A percentile compares a stretch with the other conserved stretches of the same genome.
phyloP scores from a whole-genome alignment of 257 asterid species.

The Rubia yunnanensis region DNA sequence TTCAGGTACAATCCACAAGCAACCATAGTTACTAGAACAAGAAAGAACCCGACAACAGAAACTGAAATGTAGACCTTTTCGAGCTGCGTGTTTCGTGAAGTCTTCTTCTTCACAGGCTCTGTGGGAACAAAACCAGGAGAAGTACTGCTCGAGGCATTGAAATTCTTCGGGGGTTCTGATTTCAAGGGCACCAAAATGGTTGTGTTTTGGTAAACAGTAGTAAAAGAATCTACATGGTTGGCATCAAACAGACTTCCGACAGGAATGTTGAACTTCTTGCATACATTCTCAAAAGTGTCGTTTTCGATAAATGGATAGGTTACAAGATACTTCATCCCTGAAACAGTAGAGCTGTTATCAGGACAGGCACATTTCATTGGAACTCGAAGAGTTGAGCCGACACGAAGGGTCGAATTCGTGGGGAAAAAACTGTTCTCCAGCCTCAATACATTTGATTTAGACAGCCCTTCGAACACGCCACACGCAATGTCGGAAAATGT shows the following conservation, averaged over 20 bases:
- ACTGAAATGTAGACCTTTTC: slow-evolving; percentile 34
- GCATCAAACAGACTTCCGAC: slow-evolving; percentile 37
- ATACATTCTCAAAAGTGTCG: slow-evolving; percentile 30
- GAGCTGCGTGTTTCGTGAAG: slow-evolving; percentile 7
- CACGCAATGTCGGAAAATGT: slow-evolving; percentile 35
- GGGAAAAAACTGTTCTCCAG: slow-evolving; percentile 21
- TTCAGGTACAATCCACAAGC: slow-evolving; percentile 35
- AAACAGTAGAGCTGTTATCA: slow-evolving; percentile 7
- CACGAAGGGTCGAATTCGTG: not conserved
- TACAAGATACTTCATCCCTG: slow-evolving; percentile 33
- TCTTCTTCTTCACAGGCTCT: slow-evolving; percentile 13
- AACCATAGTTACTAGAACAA: slow-evolving; percentile 25
- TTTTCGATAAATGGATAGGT: slow-evolving; percentile 46
- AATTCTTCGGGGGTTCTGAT: slow-evolving; percentile 35
- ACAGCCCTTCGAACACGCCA: slow-evolving; percentile 44
- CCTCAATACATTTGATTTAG: slow-evolving; percentile 31
- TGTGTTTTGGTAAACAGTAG: slow-evolving; percentile 51
- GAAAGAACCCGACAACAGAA: slow-evolving; percentile 31
- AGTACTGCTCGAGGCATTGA: slow-evolving; percentile 18
- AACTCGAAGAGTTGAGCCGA: slow-evolving; percentile 28
- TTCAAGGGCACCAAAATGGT: slow-evolving; percentile 54
- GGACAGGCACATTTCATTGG: slow-evolving; percentile 76
- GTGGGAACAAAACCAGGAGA: slow-evolving; percentile 50
- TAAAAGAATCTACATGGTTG: slow-evolving; percentile 31
- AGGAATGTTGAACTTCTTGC: slow-evolving; percentile 39